These are phyloP conservation scores for Hypoxylon sp. DNA, from an alignment of 2,329 filamentous ascomycete species.

Conservation along the genomic window DNA sequence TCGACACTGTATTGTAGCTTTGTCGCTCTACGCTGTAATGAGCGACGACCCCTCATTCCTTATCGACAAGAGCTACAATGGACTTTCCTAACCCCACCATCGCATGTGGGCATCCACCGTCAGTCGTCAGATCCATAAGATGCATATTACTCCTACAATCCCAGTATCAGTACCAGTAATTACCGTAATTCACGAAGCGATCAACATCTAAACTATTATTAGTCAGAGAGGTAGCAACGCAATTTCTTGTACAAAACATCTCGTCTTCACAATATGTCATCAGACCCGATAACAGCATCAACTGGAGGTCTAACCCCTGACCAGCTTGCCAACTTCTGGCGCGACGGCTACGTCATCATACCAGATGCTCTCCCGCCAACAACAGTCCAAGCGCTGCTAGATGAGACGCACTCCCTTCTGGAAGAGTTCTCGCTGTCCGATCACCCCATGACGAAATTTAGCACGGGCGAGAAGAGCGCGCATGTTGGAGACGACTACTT, in stretches of 20 bases:
- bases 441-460: slow-evolving; percentile 94
- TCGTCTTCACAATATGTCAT: slow-evolving; percentile 22
- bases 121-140: too few relatives aligned
- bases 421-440: slow-evolving; percentile 77
- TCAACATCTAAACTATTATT: slow-evolving; percentile 5
- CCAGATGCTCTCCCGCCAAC: slow-evolving; percentile 74
- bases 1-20: slow-evolving; percentile 15
- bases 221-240: slow-evolving; percentile 4
- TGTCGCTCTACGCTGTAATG: too few relatives aligned
- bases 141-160: too few relatives aligned
- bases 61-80: slow-evolving; percentile 35
- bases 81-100: slow-evolving; percentile 26
- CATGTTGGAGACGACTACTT: slow-evolving; percentile 98
- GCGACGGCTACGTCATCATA: slow-evolving; percentile 90
- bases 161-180: slow-evolving; percentile 7
- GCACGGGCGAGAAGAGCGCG: slow-evolving; percentile 76
- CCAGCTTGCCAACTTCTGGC: slow-evolving; percentile 76
- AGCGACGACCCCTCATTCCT: slow-evolving; percentile 31
- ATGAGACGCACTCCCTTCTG: slow-evolving; percentile 79
- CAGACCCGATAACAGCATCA: slow-evolving; percentile 21
- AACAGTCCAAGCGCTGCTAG: slow-evolving; percentile 73
- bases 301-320: slow-evolving; percentile 70
- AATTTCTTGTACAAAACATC: background rate
- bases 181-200: slow-evolving; percentile 1
- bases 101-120: slow-evolving; percentile 17